Evolutionary conservation across 2,329 filamentous ascomycete species (phyloP).

Genomic region (Blastomyces percursus): DNA sequence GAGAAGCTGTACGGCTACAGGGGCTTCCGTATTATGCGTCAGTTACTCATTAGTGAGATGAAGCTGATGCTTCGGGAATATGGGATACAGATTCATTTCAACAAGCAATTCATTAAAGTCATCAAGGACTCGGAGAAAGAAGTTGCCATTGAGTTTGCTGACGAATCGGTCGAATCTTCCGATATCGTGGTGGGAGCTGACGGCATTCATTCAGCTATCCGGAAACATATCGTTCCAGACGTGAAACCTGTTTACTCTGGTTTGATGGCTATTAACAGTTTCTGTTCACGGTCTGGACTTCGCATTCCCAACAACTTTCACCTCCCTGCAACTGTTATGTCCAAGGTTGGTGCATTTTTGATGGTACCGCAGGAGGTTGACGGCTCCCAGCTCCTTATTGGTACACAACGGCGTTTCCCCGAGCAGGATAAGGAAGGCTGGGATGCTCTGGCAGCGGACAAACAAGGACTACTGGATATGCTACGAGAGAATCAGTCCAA

Average conservation of each 20-base stretch:
- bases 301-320: constrained; percentile 25
- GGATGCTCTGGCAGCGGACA: constrained; percentile 33
- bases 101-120: constrained; percentile 39
- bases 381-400: constrained; percentile 41
- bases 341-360: constrained; percentile 39
- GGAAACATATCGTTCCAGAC: background rate
- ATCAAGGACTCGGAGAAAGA: constrained; percentile 29
- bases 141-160: constrained; percentile 40
- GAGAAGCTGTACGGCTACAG: constrained; percentile 42
- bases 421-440: constrained; percentile 35
- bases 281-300: constrained; percentile 9
- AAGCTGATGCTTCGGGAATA: constrained; percentile 31
- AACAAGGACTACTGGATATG: constrained; percentile 29
- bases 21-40: constrained; percentile 45
- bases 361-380: constrained; percentile 41
- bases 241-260: background rate
- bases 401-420: constrained; percentile 33
- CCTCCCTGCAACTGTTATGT: constrained; percentile 37
- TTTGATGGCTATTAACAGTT: constrained; percentile 19
- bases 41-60: constrained; percentile 42
- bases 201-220: constrained; percentile 18
- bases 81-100: constrained; percentile 37
- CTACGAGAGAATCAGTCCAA: constrained; percentile 25
- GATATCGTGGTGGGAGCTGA: constrained; percentile 46
- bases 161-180: constrained; percentile 34